Base-by-base conservation (phyloP, 2,329 filamentous ascomycete genomes). In the Penicillium sp. region DNA sequence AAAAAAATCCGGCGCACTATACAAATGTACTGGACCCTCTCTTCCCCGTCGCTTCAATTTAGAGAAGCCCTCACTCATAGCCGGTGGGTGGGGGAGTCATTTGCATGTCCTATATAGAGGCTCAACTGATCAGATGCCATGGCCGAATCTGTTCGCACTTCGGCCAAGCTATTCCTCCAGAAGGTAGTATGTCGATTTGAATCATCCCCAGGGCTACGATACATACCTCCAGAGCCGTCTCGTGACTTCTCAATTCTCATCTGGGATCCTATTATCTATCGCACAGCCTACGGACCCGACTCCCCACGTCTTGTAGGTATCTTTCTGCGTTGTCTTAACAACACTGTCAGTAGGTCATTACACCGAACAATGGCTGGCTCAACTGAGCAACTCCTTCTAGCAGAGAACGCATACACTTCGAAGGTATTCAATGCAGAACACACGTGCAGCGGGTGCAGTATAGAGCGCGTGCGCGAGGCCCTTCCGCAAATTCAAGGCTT, bases 261-360 rank as follows among this genome's bases (percentile, higher is more conserved):
- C 45, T 69, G 66, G 66, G 66, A 66, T 3, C 66, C 65, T 7
- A 45, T 68, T 15, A 45, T 68, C 26, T 69, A 65, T 43, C 59
- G 62, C 38, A 67, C 65, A 2, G 61, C 56, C n/a, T 68, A 68
- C 45, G 57, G 57, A 0, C 52, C 66, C 4, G 62, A 63, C 21
- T 61, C 61, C 4, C 50, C 65, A 44, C 58, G 56, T 8, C 68
- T 90, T 83, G 8, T 85, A 79, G 70, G 79, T 85, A 2, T 80
- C 60, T 54, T 66, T 72, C 6, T 73, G 63, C 29, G 80, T 73
- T 33, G 81, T 78, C 52, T 81, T 77, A 18, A 89, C 72, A 12
- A 89, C 80, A 49, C 89, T 79, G 68, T 89, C 12, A 52, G 52
- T 29, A 47, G 49, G 16, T 54, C 62, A 15, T 49, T 68, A 8